Percentiles rank a stretch among this genome's conserved stretches.
phyloP scores from a whole-genome alignment of 148 eudicot species.

The Suaeda aralocaspica region DNA sequence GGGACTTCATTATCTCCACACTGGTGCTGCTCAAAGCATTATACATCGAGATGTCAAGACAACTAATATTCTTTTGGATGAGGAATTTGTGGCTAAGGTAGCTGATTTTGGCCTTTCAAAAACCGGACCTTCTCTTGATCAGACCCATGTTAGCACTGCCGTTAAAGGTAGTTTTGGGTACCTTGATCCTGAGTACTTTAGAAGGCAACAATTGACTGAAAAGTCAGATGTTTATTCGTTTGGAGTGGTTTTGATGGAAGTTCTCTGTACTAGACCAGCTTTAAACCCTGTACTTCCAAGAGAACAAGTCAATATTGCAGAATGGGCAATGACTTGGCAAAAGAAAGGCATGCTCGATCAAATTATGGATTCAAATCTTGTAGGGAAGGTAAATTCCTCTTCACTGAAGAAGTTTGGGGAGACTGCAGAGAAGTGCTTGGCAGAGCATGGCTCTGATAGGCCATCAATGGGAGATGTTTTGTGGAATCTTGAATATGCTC shows the following conservation, averaged over 20 bases:
- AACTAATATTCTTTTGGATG: conserved; percentile 92
- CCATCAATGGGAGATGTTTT: conserved; percentile 97
- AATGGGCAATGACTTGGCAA: conserved; percentile 98
- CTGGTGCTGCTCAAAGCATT: conserved; percentile 87
- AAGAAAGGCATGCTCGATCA: conserved; percentile 96
- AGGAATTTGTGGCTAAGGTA: conserved; percentile 85
- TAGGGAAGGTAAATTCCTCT: conserved; percentile 65
- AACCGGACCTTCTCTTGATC: conserved; percentile 84
- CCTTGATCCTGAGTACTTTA: conserved; percentile 93
- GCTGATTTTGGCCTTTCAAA: conserved; percentile 97
- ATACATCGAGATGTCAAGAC: conserved; percentile 96
- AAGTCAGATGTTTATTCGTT: conserved; percentile 95
- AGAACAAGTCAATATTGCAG: conserved; percentile 95
- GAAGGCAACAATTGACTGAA: conserved; percentile 90
- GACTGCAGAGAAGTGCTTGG: conserved; percentile 91
- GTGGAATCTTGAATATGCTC: conserved; percentile 94
- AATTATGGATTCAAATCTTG: conserved; percentile 70
- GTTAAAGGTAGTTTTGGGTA: conserved; percentile 97
- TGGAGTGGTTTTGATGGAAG: conserved; percentile 96
- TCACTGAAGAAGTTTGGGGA: conserved; percentile 88
- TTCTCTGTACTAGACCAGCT: conserved; percentile 89
- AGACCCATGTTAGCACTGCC: conserved; percentile 96
- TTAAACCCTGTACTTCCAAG: conserved; percentile 90
- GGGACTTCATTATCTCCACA: conserved; percentile 97
- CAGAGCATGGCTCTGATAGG: conserved; percentile 89